Evolutionary conservation across 192 early-diverging fungal genomes (phyloP), one percentile per base, ranked within the genome.

Genomic region (Irineochytrium annulatum): DNA sequence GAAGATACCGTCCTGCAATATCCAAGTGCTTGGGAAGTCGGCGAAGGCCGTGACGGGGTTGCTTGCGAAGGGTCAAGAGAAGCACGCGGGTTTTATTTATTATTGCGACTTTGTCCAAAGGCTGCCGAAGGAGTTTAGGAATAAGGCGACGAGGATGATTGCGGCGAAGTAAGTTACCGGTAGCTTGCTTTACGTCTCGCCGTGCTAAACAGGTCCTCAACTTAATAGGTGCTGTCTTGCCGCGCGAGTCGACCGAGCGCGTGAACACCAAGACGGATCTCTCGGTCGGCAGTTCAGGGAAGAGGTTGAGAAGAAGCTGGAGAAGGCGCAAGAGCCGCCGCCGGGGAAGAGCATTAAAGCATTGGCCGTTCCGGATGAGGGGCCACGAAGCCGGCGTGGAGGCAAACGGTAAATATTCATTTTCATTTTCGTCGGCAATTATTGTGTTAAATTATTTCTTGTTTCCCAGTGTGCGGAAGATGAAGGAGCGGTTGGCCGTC

Each of bases 1-100:
- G 55, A 92, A 92, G 67, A 91, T 99, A 39, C 91, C 97, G 0
- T 82, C 92, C 1, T 94, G 92, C 69, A 94, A 96, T 58, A 74
- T 99, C 17, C 78, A 89, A 59, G 83, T 93, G 13, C 59, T 90
- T 11, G 81, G 79, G 8, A 63, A 69, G 24, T 54, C 64, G 28
- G 81, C 70, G 30, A 85, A 83, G 52, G 70, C 74, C 16, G 81
- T 68, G 46, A 79, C 77, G 30, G 90, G 88, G 5, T 75, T 92
- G 53, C 88, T 89, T 2, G 71, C 63, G 22, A 77, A 82, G 19
- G 74, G 86, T 0, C 77, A 81, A 20, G 76, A 86, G 27, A 81
- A 81, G 57, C 89, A 98, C 57, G 78, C 75, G 1, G 95, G 95
- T 1, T 84, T 87, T 20, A 79, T 95, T 2, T 94, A 87, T 63